Base-by-base conservation (phyloP, 1,139 yeast genomes). In the Diutina catenulata region DNA sequence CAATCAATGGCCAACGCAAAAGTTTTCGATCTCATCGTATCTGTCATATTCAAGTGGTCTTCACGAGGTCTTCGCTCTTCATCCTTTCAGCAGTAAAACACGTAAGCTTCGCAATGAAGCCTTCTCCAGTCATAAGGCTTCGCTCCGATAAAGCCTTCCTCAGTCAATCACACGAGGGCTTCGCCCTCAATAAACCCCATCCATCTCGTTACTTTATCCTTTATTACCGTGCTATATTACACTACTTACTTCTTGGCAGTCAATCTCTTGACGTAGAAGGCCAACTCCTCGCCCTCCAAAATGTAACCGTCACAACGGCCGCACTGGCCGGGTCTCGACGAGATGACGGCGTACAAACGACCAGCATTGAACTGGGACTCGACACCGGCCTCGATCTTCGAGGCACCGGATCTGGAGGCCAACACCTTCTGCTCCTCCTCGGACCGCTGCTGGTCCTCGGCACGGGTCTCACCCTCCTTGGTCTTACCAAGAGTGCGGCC, bases 271-370 rank as follows among this genome's bases (percentile, higher is more conserved):
- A 91, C 81, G 95, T 91, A 91, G 94, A 91, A 91, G 70, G 97
- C 97, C 71, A 91, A 86, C 77, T 91, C 98, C 70, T 93, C 99
- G 74, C 98, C 98, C 79, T 91, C 99, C 70, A 93, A 84, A 74
- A 91, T 81, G 94, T 93, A 91, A 74, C 99, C 99, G 70, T 93
- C 98, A 75, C 91, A 81, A 78, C 99, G 93, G 74, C 99, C 99
- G 55, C 95, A 82, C 80, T 91, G 99, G 72, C 99, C 99, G 69
- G 99, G 99, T 80, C 99, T 88, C 46, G 98, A 91, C 56, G 98
- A 87, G 65, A 91, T 87, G 68, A 79, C 80, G 69, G 98, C 98
- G 77, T 91, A 91, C 62, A 91, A 81, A 76, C 93, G 87, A 80
- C 97, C 97, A 56, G 97, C 87, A 69, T 80, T 80, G 80, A 91